Evolutionary conservation across 495 filamentous ascomycete species (phyloP).

Genomic region (Aspergillus steynii): DNA sequence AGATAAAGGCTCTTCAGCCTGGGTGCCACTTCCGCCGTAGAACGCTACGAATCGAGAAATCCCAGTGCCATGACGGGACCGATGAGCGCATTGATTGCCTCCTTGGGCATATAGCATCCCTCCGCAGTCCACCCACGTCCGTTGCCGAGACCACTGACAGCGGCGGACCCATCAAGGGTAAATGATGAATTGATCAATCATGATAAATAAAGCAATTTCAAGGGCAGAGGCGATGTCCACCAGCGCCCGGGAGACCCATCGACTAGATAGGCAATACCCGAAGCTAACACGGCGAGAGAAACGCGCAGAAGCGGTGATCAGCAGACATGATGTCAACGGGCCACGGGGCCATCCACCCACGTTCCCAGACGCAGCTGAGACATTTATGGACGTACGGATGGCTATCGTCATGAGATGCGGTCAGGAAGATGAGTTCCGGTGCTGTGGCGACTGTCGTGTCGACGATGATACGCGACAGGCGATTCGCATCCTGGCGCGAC

Average conservation of each 20-base stretch:
- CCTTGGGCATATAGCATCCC: neutral
- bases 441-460: neutral
- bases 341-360: neutral
- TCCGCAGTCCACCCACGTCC: neutral
- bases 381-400: neutral
- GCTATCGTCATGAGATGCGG: neutral
- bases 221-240: too few species aligned
- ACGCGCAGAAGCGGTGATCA: neutral
- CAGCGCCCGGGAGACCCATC: too few species aligned
- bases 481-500: neutral
- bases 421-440: neutral
- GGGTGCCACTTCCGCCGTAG: too few species aligned
- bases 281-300: neutral
- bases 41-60: too few species aligned
- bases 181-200: too few species aligned
- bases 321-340: neutral
- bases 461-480: neutral
- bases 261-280: neutral
- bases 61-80: neutral
- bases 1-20: constrained; percentile 15
- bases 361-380: neutral
- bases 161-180: neutral
- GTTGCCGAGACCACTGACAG: neutral
- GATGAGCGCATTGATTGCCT: neutral
- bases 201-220: too few species aligned